phyloP scores from a whole-genome alignment of 2,329 filamentous ascomycete species.

The Exophiala mesophila region DNA sequence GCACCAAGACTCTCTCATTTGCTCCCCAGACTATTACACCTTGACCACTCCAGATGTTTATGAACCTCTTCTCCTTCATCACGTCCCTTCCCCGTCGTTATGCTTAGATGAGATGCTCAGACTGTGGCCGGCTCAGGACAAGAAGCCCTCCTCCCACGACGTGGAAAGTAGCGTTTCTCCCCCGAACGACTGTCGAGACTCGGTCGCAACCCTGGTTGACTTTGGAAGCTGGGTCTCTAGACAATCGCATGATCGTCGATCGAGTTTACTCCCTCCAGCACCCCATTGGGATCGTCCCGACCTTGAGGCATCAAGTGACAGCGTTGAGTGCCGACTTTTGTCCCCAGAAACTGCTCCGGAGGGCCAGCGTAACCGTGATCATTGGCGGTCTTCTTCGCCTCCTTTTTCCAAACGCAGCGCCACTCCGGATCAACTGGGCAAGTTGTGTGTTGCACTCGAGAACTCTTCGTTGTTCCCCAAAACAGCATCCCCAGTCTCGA shows the following conservation, averaged over 20 bases:
- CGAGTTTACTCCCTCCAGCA: slow-evolving; percentile 14
- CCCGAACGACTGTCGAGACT: slow-evolving; percentile 1
- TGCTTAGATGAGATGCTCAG: slow-evolving; percentile 15
- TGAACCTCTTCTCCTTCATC: slow-evolving; percentile 10
- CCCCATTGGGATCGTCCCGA: slow-evolving; percentile 1
- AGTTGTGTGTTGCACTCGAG: slow-evolving; percentile 3
- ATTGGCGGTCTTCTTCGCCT: background rate
- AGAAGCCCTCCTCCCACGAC: background rate
- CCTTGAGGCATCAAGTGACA: background rate
- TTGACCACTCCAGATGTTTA: slow-evolving; percentile 3
- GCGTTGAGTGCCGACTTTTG: slow-evolving; percentile 14
- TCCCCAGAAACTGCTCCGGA: background rate
- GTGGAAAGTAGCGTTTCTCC: background rate
- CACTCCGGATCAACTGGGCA: background rate
- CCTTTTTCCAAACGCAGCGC: slow-evolving; percentile 1
- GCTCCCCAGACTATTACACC: slow-evolving; percentile 2
- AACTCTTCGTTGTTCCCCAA: slow-evolving; percentile 2
- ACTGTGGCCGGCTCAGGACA: slow-evolving; percentile 4
- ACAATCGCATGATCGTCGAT: slow-evolving; percentile 3
- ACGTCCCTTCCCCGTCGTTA: slow-evolving; percentile 16
- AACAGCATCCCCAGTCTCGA: background rate
- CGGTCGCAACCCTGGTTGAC: slow-evolving; percentile 5
- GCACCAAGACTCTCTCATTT: slow-evolving; percentile 1
- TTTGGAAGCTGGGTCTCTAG: slow-evolving; percentile 8
- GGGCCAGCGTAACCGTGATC: background rate